Percentiles rank a stretch among this genome's conserved stretches.
Conservation (phyloP, 2,329 filamentous ascomycete species). For the Neopestalotiopsis sp. region DNA sequence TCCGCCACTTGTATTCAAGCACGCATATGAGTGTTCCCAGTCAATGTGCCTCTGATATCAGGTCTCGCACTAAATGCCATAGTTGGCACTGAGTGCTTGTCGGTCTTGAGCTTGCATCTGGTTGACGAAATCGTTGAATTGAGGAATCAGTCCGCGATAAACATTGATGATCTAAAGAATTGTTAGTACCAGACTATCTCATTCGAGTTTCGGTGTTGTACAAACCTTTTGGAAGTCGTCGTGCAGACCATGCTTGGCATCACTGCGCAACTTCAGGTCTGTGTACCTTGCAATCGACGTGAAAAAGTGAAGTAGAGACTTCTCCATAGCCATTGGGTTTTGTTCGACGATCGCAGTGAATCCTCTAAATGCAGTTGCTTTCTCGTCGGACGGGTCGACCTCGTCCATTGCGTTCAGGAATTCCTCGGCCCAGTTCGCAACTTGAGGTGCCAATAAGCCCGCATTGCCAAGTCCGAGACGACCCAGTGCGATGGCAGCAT, state of each 20-base stretch:
- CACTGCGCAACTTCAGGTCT: conserved; percentile 63
- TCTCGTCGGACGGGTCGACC: conserved; percentile 89
- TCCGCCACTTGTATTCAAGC: neutral
- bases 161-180: conserved; percentile 52
- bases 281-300: conserved; percentile 80
- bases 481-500: conserved; percentile 91
- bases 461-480: conserved; percentile 82
- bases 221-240: conserved; percentile 78
- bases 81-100: conserved; percentile 53
- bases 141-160: conserved; percentile 64
- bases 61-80: conserved; percentile 42
- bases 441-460: conserved; percentile 76
- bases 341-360: conserved; percentile 84
- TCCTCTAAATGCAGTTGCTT: conserved; percentile 89
- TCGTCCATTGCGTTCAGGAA: conserved; percentile 84
- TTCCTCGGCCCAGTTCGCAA: conserved; percentile 79
- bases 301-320: conserved; percentile 82
- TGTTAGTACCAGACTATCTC: conserved; percentile 40
- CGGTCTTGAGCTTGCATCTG: conserved; percentile 56
- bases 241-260: conserved; percentile 68
- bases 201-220: conserved; percentile 19
- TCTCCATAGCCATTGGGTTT: conserved; percentile 93
- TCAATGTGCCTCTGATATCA: neutral
- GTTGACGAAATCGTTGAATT: conserved; percentile 59
- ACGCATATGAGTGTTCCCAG: neutral